These are phyloP conservation scores for Russula vinacea DNA, from an alignment of 768 basidiomycete species.

Conservation along the genomic window DNA sequence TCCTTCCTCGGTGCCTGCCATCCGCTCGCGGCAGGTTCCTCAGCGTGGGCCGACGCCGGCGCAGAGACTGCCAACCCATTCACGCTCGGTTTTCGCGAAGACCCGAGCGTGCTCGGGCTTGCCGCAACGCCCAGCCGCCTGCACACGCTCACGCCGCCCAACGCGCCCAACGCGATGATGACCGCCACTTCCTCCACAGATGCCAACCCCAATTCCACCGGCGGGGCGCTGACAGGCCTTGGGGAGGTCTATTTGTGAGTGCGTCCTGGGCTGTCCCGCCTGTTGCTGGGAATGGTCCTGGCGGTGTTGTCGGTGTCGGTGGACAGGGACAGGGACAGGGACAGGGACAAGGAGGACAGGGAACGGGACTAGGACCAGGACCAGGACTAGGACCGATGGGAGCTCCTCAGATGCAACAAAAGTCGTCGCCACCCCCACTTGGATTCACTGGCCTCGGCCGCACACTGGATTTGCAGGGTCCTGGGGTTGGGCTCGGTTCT, in stretches of 20 bases:
- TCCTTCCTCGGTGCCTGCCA: slow-evolving; percentile 6
- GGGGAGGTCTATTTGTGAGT: slow-evolving; percentile 22
- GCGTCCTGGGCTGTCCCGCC: slow-evolving; percentile 24
- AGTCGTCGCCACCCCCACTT: slow-evolving; percentile 38
- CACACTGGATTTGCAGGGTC: slow-evolving; percentile 24
- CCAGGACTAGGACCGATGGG: slow-evolving; percentile 5
- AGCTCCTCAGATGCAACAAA: slow-evolving; percentile 31
- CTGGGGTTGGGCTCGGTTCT: slow-evolving; percentile 12
- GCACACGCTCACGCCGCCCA: slow-evolving; percentile 37
- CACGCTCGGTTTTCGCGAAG: slow-evolving; percentile 25
- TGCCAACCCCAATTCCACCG: slow-evolving; percentile 19
- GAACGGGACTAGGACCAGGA: background rate
- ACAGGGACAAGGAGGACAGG: slow-evolving; percentile 1
- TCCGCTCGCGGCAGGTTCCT: slow-evolving; percentile 25
- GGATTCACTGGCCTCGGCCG: slow-evolving; percentile 20
- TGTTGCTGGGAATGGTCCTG: slow-evolving; percentile 6
- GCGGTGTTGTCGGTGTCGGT: slow-evolving; percentile 4
- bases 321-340: slow-evolving; percentile 7
- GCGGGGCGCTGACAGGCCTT: background rate
- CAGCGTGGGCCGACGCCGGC: slow-evolving; percentile 28
- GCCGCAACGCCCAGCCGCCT: slow-evolving; percentile 35
- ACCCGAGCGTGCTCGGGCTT: slow-evolving; percentile 29
- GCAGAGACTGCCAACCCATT: slow-evolving; percentile 35
- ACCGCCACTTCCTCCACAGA: slow-evolving; percentile 24
- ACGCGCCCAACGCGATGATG: slow-evolving; percentile 30